phyloP scores from a whole-genome alignment of 805 yeast genomes.

The Saturnispora bothae region DNA sequence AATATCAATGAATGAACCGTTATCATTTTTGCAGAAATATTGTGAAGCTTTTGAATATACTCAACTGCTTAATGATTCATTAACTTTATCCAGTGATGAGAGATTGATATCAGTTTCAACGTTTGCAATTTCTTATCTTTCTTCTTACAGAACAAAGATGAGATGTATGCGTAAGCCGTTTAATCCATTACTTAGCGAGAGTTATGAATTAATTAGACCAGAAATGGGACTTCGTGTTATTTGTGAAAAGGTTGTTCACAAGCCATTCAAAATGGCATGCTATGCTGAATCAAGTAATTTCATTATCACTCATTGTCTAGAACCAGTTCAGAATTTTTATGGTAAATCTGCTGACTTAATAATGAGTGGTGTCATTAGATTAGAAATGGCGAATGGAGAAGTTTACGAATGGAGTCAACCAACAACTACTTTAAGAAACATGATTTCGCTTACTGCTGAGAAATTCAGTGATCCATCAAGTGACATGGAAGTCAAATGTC shows the following conservation, averaged over 20 bases:
- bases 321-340: conserved; percentile 86
- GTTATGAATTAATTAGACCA: conserved; percentile 80
- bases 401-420: conserved; percentile 78
- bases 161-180: conserved; percentile 84
- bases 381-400: conserved; percentile 41
- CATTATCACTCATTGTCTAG: conserved; percentile 51
- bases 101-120: conserved; percentile 60
- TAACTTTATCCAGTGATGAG: conserved; percentile 30
- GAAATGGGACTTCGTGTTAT: conserved; percentile 66
- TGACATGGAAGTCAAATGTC: conserved; percentile 49
- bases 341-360: conserved; percentile 83
- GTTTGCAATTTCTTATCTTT: conserved; percentile 68
- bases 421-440: conserved; percentile 67
- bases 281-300: conserved; percentile 65
- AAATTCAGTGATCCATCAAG: conserved; percentile 83
- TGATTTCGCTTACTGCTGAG: conserved; percentile 74
- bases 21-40: conserved; percentile 68
- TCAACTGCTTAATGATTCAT: conserved; percentile 51
- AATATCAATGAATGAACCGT: conserved; percentile 86
- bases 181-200: conserved; percentile 89
- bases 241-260: conserved; percentile 79
- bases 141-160: conserved; percentile 62
- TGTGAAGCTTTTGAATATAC: conserved; percentile 76
- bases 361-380: conserved; percentile 57
- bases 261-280: conserved; percentile 70